Conservation (phyloP, 2,329 filamentous ascomycete genomes). For the Fusarium praegraminearum region DNA sequence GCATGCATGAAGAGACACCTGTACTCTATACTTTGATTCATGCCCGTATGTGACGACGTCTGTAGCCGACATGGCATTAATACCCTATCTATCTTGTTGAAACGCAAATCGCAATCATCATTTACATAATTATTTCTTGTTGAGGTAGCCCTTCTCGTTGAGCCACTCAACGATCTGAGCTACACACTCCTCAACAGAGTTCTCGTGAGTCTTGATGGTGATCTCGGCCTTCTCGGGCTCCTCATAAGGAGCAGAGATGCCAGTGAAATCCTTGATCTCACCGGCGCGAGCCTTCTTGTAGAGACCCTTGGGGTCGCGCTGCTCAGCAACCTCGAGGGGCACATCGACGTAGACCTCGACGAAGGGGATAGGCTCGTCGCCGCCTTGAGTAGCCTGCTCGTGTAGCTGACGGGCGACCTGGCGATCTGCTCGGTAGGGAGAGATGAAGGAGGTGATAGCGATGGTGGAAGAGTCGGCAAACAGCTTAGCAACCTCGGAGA, state of each 20-base stretch:
- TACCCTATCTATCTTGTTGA: constrained; percentile 44
- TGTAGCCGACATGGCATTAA: constrained; percentile 45
- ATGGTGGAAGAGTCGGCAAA: constrained; percentile 92
- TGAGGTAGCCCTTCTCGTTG: constrained; percentile 70
- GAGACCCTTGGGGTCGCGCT: constrained; percentile 95
- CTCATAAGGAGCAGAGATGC: constrained; percentile 95
- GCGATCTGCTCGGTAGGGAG: constrained; percentile 89
- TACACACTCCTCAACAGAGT: constrained; percentile 89
- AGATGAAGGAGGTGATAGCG: constrained; percentile 96
- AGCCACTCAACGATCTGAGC: constrained; percentile 85
- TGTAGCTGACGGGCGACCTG: constrained; percentile 85
- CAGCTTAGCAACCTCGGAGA: constrained; percentile 95
- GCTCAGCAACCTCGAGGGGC: constrained; percentile 89
- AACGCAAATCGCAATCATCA: constrained; percentile 24
- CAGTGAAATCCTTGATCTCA: constrained; percentile 97
- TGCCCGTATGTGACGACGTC: constrained; percentile 41
- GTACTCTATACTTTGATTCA: constrained; percentile 47
- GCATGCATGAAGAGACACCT: constrained; percentile 46
- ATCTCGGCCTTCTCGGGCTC: constrained; percentile 88
- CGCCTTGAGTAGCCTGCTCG: constrained; percentile 62
- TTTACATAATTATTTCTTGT: constrained; percentile 45
- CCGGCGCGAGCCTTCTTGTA: constrained; percentile 97
- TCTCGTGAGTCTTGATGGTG: constrained; percentile 83
- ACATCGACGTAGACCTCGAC: constrained; percentile 96
- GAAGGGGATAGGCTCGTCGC: constrained; percentile 82